Evolutionary conservation across 176 grass and related monocot species (phyloP), one percentile per base, ranked within the genome.

Genomic region (Dactylis glomerata): DNA sequence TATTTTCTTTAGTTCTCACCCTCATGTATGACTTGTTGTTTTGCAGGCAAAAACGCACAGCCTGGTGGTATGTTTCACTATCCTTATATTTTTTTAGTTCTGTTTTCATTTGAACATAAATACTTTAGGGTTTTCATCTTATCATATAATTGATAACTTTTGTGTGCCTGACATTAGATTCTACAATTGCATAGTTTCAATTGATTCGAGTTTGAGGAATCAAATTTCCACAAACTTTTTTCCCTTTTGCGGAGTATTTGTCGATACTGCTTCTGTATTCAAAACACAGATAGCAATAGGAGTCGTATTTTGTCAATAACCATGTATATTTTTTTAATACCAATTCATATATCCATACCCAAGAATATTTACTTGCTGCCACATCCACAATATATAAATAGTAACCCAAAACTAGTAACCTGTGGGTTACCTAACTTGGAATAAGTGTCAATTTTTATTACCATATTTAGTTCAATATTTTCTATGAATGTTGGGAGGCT

Each of bases 41-140:
- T 73, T 94, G 86, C 93, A 99, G 93, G 92, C 54, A 99, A 96
- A 78, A 92, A 90, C 8, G 90, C 93, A 58, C 89, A 91, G 73
- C 78, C 76, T 32, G 89, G 96, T 76, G 96, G 96, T 96, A 90
- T 83, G 73, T 36, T 91, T 87, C 51, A 10, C 63, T 69, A 22
- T 87, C 61, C 38, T 78, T 67, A n/a, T 79, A 49, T 42, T 57
- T 86, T 81, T 54, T 70, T 10, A 85, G 20, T 47, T 83, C 9
- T 45, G 10, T 47, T 78, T 63, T 73, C 59, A 23, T 66, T 78
- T 46, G 51, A 72, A 87, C 63, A 56, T 83, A 59, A 66, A 59
- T 55, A 42, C 22, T 42, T 58, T 68, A 77, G 37, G 49, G 46
- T 62, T 65, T 74, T 73, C 51, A 63, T 1, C 28, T 69, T 55